These are phyloP conservation scores for Collybia nuda DNA, from an alignment of 768 basidiomycete species.

Conservation along the genomic window DNA sequence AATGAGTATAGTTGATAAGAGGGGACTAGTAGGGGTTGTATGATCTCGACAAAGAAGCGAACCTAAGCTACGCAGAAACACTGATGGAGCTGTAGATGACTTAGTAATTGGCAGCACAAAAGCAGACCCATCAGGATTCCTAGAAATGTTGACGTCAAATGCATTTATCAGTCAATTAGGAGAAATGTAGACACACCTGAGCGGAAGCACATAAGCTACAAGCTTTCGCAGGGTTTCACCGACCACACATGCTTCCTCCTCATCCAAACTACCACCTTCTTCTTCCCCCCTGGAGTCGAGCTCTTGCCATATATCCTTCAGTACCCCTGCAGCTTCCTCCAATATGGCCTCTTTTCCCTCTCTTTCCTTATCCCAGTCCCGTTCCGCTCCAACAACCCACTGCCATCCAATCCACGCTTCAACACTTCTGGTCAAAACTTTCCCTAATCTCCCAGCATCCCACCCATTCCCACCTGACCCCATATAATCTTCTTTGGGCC, in stretches of 20 bases:
- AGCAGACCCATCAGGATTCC: constrained; percentile 44
- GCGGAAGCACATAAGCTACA: constrained; percentile 45
- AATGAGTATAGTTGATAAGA: constrained; percentile 63
- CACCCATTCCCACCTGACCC: constrained; percentile 47
- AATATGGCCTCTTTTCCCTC: constrained; percentile 55
- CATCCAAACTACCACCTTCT: constrained; percentile 46
- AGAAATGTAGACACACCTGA: constrained; percentile 2
- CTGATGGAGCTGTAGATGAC: constrained; percentile 55
- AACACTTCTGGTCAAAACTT: constrained; percentile 51
- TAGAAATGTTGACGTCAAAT: constrained; percentile 6
- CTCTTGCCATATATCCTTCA: constrained; percentile 75
- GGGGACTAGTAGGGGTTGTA: constrained; percentile 54
- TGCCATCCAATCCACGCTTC: constrained; percentile 56
- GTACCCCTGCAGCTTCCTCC: constrained; percentile 65
- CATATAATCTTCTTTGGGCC: constrained; percentile 61
- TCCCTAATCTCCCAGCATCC: constrained; percentile 62
- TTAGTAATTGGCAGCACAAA: constrained; percentile 53
- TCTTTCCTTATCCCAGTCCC: constrained; percentile 24
- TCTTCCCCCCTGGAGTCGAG: constrained; percentile 63
- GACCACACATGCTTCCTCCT: constrained; percentile 66
- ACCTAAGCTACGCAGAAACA: constrained; percentile 62
- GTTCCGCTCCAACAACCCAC: constrained; percentile 24
- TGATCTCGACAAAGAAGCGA: constrained; percentile 66
- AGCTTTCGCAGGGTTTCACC: constrained; percentile 63
- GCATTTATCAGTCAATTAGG: not conserved